Evolutionary conservation across 2,329 filamentous ascomycete genomes (phyloP).

Genomic region (Arthrobotrys musiformis): DNA sequence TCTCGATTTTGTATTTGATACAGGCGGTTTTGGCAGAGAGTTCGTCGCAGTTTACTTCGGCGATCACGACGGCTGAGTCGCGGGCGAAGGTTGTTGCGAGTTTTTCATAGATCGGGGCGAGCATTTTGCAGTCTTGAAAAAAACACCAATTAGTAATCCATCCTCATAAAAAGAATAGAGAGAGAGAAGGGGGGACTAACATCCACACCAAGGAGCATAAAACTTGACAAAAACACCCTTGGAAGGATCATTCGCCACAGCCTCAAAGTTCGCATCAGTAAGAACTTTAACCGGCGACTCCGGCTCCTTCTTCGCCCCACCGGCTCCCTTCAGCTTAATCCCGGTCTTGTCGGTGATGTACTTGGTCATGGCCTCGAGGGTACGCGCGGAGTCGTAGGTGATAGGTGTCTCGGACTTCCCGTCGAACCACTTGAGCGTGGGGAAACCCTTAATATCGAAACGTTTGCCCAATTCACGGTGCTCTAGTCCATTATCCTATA

Average conservation of each 20-base stretch:
- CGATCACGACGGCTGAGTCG: slow-evolving; percentile 69
- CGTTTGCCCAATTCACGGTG: slow-evolving; percentile 84
- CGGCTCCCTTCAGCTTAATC: slow-evolving; percentile 74
- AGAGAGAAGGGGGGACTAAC: slow-evolving; percentile 68
- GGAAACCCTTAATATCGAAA: slow-evolving; percentile 93
- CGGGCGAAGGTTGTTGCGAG: slow-evolving; percentile 82
- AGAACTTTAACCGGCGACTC: slow-evolving; percentile 82
- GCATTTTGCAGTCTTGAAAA: slow-evolving; percentile 86
- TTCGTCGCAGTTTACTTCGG: slow-evolving; percentile 91
- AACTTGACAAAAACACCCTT: slow-evolving; percentile 95
- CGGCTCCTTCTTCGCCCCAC: slow-evolving; percentile 72
- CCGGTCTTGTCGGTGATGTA: slow-evolving; percentile 91
- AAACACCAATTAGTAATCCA: not conserved
- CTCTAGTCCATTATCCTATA: too few species aligned
- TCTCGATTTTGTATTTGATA: slow-evolving; percentile 78
- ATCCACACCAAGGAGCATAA: slow-evolving; percentile 97
- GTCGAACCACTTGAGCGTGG: slow-evolving; percentile 97
- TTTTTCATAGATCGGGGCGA: slow-evolving; percentile 90
- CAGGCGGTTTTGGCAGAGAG: slow-evolving; percentile 83
- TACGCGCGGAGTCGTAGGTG: slow-evolving; percentile 87
- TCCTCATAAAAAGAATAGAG: not conserved
- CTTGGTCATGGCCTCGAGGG: slow-evolving; percentile 81
- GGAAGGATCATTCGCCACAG: slow-evolving; percentile 77
- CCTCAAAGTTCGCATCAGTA: slow-evolving; percentile 80
- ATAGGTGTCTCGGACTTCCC: slow-evolving; percentile 86